These are phyloP conservation scores for Aureobasidium melanogenum DNA, from an alignment of 2,329 filamentous ascomycete genomes.

Conservation along the genomic window DNA sequence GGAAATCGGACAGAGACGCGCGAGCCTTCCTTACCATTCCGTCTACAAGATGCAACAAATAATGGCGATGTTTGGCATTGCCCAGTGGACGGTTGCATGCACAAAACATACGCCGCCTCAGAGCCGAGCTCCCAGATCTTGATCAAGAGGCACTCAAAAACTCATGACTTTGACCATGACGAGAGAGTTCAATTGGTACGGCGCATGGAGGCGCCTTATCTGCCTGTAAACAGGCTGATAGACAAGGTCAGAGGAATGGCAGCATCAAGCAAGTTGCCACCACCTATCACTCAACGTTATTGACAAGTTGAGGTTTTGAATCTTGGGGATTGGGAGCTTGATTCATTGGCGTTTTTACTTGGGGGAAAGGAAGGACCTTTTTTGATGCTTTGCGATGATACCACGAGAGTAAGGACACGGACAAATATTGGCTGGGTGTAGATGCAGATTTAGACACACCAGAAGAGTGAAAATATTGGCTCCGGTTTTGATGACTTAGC, in stretches of 20 bases:
- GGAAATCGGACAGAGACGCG: not conserved
- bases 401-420: not conserved
- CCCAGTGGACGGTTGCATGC: conserved; percentile 53
- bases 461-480: not conserved
- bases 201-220: conserved; percentile 43
- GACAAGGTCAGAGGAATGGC: conserved; percentile 37
- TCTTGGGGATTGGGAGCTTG: not conserved
- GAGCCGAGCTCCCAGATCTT: conserved; percentile 45
- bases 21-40: not conserved
- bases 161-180: conserved; percentile 50
- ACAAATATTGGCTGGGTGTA: not conserved
- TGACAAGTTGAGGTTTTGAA: conserved; percentile 1
- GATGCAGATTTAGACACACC: not conserved
- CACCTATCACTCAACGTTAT: conserved; percentile 13
- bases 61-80: conserved; percentile 54
- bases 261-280: conserved; percentile 16
- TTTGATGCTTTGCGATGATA: conserved; percentile 10
- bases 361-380: not conserved
- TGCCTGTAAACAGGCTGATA: conserved; percentile 37
- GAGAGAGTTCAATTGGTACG: conserved; percentile 44
- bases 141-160: conserved; percentile 52
- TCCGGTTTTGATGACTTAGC: not conserved
- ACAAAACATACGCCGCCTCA: conserved; percentile 55
- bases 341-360: not conserved
- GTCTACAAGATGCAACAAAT: not conserved